A percentile compares a stretch with the other conserved stretches of the same genome.
Evolutionary conservation across 177 flowering plant species (phyloP).

Genomic region (Telopea speciosissima): DNA sequence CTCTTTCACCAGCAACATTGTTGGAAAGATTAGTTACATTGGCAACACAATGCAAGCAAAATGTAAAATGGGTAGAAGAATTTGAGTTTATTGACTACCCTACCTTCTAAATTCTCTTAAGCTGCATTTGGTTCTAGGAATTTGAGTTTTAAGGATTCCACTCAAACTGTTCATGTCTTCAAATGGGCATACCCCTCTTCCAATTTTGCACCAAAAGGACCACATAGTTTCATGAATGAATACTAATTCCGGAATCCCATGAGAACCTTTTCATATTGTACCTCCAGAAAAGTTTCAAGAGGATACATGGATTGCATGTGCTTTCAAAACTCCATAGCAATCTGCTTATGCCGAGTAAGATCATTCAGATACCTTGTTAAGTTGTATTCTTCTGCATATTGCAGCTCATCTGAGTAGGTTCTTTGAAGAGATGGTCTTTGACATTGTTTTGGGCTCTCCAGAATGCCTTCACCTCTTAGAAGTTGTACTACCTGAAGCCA

Average conservation of each 20-base stretch:
- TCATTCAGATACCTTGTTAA: constrained; percentile 39
- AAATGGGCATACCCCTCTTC: too few relatives aligned
- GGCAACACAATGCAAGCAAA: too few relatives aligned
- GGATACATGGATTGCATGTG: neutral
- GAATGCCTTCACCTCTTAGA: constrained; percentile 40
- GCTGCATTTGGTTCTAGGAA: too few relatives aligned
- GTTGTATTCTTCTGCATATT: constrained; percentile 51
- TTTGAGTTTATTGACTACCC: too few relatives aligned
- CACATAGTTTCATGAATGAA: neutral
- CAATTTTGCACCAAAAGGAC: neutral
- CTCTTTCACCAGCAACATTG: too few relatives aligned
- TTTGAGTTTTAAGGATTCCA: too few relatives aligned
- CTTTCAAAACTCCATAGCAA: constrained; percentile 32
- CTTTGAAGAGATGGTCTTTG: constrained; percentile 35
- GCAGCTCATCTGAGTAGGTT: constrained; percentile 50
- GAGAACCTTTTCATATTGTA: neutral
- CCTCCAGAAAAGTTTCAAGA: neutral
- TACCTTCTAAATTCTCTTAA: too few relatives aligned
- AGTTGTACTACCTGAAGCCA: constrained; percentile 33
- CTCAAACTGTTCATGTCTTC: too few relatives aligned
- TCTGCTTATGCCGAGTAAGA: constrained; percentile 42
- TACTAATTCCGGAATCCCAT: neutral
- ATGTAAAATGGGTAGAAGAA: too few relatives aligned
- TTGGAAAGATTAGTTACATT: too few relatives aligned
- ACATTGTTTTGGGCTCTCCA: constrained; percentile 19